Percentiles rank a stretch among this genome's conserved stretches.
phyloP scores from a whole-genome alignment of 306 rosid species.

The Dryas octopetala region DNA sequence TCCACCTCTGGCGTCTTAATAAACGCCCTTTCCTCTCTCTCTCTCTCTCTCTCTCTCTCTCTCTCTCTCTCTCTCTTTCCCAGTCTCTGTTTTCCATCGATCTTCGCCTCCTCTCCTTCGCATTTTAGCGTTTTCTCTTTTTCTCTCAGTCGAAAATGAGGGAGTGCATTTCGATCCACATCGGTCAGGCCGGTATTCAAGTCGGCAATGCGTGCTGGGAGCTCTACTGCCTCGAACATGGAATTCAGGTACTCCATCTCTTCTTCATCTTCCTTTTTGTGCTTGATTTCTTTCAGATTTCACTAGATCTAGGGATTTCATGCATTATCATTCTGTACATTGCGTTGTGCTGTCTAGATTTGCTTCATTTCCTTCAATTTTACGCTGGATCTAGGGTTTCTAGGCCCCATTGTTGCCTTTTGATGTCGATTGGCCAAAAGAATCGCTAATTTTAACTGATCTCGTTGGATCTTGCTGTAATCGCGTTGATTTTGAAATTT shows the following conservation, averaged over 20 bases:
- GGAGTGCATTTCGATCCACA: constrained; percentile 68
- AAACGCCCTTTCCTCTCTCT: constrained; percentile 42
- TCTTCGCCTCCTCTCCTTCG: background rate
- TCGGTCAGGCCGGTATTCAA: constrained; percentile 71
- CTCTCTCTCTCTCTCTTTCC: too few species aligned
- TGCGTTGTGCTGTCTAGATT: background rate
- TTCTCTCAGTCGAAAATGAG: constrained; percentile 34
- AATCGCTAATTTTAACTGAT: background rate
- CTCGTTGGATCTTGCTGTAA: background rate
- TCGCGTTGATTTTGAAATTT: background rate
- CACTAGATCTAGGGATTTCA: background rate
- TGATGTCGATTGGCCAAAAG: background rate
- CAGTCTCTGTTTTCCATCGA: background rate
- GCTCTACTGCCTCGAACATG: constrained; percentile 67
- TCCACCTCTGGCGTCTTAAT: constrained; percentile 49
- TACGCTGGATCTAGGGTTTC: background rate
- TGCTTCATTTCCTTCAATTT: background rate
- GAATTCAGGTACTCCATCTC: constrained; percentile 46
- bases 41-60: background rate
- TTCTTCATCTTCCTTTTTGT: background rate
- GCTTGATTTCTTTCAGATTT: background rate
- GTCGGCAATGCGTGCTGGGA: constrained; percentile 74
- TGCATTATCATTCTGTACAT: background rate
- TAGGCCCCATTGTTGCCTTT: background rate
- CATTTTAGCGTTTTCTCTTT: background rate